Evolutionary conservation across 768 basidiomycete genomes (phyloP).

Genomic region (Podaxis carcinomalis): DNA sequence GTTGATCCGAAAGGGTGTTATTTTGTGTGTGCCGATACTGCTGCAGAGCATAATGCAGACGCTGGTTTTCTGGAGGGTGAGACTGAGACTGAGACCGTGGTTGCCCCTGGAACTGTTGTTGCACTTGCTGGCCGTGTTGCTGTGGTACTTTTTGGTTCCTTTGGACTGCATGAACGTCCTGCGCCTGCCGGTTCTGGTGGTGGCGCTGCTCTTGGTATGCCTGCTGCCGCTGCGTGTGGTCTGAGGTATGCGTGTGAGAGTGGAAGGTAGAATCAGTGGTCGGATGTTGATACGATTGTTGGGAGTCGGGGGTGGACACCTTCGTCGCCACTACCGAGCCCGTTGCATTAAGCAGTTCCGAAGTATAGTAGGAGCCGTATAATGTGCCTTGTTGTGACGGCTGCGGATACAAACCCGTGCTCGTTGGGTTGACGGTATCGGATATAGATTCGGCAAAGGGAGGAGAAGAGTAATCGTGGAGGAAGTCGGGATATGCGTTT

Average conservation of each 20-base stretch:
- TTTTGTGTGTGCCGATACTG: constrained; percentile 12
- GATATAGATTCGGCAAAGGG: constrained; percentile 21
- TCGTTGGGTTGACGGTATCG: constrained; percentile 20
- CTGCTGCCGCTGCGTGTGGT: constrained; percentile 20
- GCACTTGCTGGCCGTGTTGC: constrained; percentile 2
- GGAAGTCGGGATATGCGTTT: background rate
- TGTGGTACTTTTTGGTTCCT: background rate
- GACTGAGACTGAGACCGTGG: background rate
- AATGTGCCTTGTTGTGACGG: background rate
- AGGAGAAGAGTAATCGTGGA: background rate
- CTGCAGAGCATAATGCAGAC: background rate
- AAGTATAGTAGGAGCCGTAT: background rate
- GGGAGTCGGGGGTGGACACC: constrained; percentile 19
- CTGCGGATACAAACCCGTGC: background rate
- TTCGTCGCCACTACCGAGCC: constrained; percentile 12
- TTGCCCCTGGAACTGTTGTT: background rate
- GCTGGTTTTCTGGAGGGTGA: background rate
- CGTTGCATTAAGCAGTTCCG: constrained; percentile 11
- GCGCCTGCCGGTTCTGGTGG: background rate
- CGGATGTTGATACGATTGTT: constrained; percentile 15
- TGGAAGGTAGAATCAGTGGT: constrained; percentile 22
- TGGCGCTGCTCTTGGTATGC: constrained; percentile 13
- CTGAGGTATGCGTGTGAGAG: constrained; percentile 26
- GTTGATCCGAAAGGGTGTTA: background rate
- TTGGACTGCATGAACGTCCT: background rate